These are phyloP conservation scores for Diaporthe sp. DNA, from an alignment of 2,329 filamentous ascomycete species.

Conservation along the genomic window DNA sequence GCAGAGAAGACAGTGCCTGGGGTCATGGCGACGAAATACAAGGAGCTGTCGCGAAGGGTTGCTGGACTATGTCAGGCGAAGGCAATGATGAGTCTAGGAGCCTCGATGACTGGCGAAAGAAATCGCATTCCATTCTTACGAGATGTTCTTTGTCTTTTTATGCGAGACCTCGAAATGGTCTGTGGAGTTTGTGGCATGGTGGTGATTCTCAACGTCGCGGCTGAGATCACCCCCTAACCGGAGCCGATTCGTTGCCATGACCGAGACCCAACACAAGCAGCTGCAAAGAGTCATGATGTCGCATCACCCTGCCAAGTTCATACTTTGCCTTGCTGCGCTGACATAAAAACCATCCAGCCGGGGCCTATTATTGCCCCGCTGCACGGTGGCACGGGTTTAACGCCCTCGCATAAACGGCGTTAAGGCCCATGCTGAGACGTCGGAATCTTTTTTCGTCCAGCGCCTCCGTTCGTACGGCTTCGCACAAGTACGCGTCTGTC, in stretches of 20 bases:
- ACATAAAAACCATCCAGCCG: background rate
- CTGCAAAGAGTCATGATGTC: background rate
- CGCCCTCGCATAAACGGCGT: background rate
- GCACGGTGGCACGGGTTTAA: background rate
- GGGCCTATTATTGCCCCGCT: background rate
- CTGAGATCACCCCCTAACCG: background rate
- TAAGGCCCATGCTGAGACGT: background rate
- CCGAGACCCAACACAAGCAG: background rate
- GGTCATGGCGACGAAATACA: background rate
- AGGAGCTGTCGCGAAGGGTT: background rate
- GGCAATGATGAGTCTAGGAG: background rate
- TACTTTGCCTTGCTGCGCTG: background rate
- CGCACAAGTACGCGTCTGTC: background rate
- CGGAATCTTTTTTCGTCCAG: background rate
- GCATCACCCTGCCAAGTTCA: background rate
- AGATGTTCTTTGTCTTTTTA: background rate
- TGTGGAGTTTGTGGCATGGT: background rate
- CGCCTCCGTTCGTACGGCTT: background rate
- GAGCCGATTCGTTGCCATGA: background rate
- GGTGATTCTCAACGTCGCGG: background rate
- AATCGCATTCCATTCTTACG: background rate
- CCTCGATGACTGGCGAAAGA: too few relatives aligned
- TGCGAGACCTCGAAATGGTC: background rate
- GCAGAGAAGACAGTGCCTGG: background rate
- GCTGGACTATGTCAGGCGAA: background rate